Conservation (phyloP, 352 stramenopile species). For the Globisporangium mamillatum region DNA sequence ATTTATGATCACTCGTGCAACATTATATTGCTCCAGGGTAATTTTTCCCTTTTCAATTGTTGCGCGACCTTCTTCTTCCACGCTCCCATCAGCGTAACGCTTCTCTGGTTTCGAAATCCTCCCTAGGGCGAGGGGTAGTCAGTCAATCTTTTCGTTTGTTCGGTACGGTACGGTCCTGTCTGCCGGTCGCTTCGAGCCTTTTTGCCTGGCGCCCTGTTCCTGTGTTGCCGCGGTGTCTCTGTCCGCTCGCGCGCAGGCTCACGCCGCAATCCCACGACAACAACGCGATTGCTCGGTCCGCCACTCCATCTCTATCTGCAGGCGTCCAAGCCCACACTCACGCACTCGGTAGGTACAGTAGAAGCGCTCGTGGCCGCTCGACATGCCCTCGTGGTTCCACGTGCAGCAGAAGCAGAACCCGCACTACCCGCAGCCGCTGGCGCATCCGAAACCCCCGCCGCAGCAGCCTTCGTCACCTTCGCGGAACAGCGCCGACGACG, state of each 20-base stretch:
- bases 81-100: background rate
- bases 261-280: background rate
- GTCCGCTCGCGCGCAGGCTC: background rate
- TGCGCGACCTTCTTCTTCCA: background rate
- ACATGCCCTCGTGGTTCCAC: conserved; percentile 16
- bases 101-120: background rate
- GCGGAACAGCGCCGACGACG: background rate
- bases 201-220: too few relatives aligned
- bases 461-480: background rate
- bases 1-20: background rate
- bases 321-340: background rate
- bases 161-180: background rate
- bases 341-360: background rate
- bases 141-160: background rate
- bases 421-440: background rate
- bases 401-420: background rate
- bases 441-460: background rate
- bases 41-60: background rate
- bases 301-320: background rate
- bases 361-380: background rate
- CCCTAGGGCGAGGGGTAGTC: background rate
- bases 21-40: background rate
- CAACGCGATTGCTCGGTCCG: background rate
- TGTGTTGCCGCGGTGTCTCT: background rate
- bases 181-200: background rate